phyloP scores from a whole-genome alignment of 2,329 filamentous ascomycete genomes.

The Fusarium circinatum region DNA sequence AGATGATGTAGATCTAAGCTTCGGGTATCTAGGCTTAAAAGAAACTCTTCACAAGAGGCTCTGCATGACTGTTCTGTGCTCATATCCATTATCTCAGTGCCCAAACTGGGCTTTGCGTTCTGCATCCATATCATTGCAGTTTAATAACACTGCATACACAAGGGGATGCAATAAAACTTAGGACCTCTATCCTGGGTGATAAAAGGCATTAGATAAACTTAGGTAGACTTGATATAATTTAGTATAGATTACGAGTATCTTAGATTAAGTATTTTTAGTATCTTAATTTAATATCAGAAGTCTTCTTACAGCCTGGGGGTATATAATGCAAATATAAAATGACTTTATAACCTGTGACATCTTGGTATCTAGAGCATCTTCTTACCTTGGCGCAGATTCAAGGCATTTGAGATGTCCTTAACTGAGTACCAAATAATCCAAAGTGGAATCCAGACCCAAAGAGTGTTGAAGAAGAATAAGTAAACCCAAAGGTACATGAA shows the following conservation, averaged over 20 bases:
- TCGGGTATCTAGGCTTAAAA: neutral
- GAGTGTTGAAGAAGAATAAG: slow-evolving; percentile 73
- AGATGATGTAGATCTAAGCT: neutral
- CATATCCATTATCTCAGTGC: neutral
- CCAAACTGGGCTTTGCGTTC: neutral
- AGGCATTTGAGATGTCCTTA: slow-evolving; percentile 65
- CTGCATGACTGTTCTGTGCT: neutral
- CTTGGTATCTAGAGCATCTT: slow-evolving; percentile 43
- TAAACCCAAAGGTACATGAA: slow-evolving; percentile 77
- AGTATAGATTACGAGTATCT: too few species aligned
- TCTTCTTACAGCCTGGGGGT: too few species aligned
- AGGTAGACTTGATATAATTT: too few species aligned
- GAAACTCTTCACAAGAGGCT: neutral
- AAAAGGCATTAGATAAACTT: too few species aligned
- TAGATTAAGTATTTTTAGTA: too few species aligned
- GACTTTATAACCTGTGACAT: neutral
- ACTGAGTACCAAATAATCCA: slow-evolving; percentile 68
- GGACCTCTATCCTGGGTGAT: too few species aligned
- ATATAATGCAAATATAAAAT: neutral
- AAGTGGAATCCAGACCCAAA: slow-evolving; percentile 73
- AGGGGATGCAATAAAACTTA: too few species aligned
- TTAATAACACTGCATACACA: neutral
- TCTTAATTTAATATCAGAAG: too few species aligned
- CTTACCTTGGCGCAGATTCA: slow-evolving; percentile 49
- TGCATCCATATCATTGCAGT: too few species aligned